Conservation (phyloP, 164 flowering plant species). For the Piper betle region DNA sequence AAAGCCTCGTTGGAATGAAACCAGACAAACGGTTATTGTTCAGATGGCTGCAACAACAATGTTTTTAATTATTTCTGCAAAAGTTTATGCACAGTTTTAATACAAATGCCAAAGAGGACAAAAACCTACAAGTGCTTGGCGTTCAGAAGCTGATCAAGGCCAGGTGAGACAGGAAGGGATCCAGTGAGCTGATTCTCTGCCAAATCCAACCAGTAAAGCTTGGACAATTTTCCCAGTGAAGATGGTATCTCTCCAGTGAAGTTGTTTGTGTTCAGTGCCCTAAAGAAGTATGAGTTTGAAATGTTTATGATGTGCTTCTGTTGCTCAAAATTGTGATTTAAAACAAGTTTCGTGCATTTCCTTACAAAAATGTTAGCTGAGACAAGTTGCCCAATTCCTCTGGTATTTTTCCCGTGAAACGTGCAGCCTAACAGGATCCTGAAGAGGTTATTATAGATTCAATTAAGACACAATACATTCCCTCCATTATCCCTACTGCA, state of each 20-base stretch:
- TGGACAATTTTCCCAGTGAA: slow-evolving; percentile 64
- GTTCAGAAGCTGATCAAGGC: slow-evolving; percentile 59
- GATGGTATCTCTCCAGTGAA: slow-evolving; percentile 66
- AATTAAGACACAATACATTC: no score
- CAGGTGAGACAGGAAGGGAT: slow-evolving; percentile 71
- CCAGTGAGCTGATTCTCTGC: slow-evolving; percentile 83
- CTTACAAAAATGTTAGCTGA: slow-evolving; percentile 71
- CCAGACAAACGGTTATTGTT: slow-evolving; percentile 83
- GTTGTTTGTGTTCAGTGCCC: slow-evolving; percentile 85
- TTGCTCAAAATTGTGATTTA: neutral
- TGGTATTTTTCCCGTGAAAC: slow-evolving; percentile 69
- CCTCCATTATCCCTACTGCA: neutral
- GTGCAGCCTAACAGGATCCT: slow-evolving; percentile 79
- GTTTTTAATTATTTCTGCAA: neutral
- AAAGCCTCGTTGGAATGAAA: slow-evolving; percentile 48
- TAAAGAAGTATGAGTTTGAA: slow-evolving; percentile 10
- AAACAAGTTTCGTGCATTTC: neutral
- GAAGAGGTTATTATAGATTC: slow-evolving; percentile 4
- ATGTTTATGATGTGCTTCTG: neutral
- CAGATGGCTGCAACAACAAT: slow-evolving; percentile 56
- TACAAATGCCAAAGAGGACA: neutral
- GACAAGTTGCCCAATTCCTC: slow-evolving; percentile 60
- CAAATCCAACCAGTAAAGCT: slow-evolving; percentile 84
- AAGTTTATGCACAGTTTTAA: neutral
- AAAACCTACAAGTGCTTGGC: slow-evolving; percentile 71